These are phyloP conservation scores for Camellia sinensis DNA, from an alignment of 148 eudicot species.

Conservation along the genomic window DNA sequence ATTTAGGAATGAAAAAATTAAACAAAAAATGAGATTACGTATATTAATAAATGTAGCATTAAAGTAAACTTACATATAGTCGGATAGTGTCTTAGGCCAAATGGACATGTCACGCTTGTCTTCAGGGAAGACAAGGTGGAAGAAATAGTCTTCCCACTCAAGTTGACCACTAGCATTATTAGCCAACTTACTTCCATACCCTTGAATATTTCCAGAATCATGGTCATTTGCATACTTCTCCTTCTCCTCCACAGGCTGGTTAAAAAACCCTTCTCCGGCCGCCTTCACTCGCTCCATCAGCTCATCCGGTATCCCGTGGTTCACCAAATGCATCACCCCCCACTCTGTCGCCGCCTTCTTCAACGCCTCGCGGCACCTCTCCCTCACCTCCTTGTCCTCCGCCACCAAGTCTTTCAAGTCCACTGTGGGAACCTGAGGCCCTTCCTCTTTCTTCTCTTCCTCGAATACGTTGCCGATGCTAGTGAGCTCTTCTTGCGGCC, in stretches of 20 bases:
- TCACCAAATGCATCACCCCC: conserved; percentile 88
- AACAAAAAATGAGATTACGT: too few relatives aligned
- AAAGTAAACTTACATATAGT: conserved; percentile 59
- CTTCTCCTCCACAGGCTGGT: conserved; percentile 73
- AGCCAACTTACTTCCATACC: conserved; percentile 90
- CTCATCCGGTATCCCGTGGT: conserved; percentile 72
- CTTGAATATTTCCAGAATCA: conserved; percentile 75
- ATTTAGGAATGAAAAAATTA: too few relatives aligned
- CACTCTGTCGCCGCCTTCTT: conserved; percentile 70
- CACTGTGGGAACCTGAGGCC: conserved; percentile 70
- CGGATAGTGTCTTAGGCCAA: conserved; percentile 72
- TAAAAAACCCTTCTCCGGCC: conserved; percentile 65
- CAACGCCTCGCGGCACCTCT: conserved; percentile 43
- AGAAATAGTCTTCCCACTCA: conserved; percentile 92
- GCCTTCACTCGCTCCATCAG: conserved; percentile 56
- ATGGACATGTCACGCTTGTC: conserved; percentile 67
- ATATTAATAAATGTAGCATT: too few relatives aligned
- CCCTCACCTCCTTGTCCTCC: conserved; percentile 49
- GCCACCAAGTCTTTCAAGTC: conserved; percentile 53
- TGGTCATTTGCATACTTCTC: conserved; percentile 88
- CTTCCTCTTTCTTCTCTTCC: conserved; percentile 53
- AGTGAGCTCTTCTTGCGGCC: conserved; percentile 64
- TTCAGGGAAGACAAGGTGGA: conserved; percentile 70
- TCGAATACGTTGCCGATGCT: conserved; percentile 63
- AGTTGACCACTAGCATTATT: conserved; percentile 73